Conservation (phyloP, 2,329 filamentous ascomycete genomes). For the Colletotrichum gigasporum region DNA sequence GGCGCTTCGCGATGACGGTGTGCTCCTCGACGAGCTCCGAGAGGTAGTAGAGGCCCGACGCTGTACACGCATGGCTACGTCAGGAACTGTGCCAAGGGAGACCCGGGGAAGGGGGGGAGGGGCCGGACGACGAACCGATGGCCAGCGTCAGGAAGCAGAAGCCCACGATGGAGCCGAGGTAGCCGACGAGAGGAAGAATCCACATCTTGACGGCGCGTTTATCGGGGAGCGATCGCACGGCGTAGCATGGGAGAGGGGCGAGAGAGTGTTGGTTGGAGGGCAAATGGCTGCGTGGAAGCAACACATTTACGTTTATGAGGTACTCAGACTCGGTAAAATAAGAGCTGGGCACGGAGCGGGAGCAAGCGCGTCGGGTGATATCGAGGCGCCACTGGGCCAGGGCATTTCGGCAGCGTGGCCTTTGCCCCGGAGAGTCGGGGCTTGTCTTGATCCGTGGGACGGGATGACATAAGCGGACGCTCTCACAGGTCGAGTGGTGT, state of each 20-base stretch:
- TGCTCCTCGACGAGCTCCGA: constrained; percentile 98
- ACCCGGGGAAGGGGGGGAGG: neutral
- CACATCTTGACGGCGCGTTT: constrained; percentile 73
- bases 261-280: neutral
- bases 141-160: constrained; percentile 95
- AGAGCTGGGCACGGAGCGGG: constrained; percentile 5
- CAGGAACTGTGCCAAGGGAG: constrained; percentile 12
- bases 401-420: constrained; percentile 29
- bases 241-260: neutral
- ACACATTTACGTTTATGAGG: too few species aligned
- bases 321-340: too few species aligned
- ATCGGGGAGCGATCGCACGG: neutral
- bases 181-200: constrained; percentile 93
- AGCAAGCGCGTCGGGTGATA: constrained; percentile 6
- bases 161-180: constrained; percentile 84
- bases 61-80: constrained; percentile 51
- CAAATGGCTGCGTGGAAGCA: neutral
- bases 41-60: constrained; percentile 97
- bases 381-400: neutral
- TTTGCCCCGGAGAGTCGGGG: constrained; percentile 25
- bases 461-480: neutral
- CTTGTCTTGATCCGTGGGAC: constrained; percentile 7
- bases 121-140: constrained; percentile 71
- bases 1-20: constrained; percentile 87
- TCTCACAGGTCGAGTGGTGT: neutral